Conservation (phyloP, 78 protist species). For the Dictyostelium capitatum region DNA sequence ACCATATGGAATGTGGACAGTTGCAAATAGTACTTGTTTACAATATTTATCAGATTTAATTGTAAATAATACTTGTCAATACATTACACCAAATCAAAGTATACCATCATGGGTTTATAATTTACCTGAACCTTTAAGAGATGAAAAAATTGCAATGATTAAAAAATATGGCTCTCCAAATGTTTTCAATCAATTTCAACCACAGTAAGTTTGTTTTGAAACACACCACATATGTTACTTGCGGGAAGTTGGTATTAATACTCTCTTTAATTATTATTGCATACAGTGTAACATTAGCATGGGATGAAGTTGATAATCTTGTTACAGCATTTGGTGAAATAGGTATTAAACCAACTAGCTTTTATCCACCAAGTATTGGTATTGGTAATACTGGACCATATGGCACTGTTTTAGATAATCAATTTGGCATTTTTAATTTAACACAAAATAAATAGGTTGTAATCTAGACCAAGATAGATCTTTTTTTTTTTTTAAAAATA, state of each 20-base stretch:
- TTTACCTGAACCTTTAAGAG: slow-evolving; percentile 72
- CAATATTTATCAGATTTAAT: slow-evolving; percentile 73
- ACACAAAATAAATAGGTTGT: not conserved
- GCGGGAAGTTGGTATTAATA: too few species aligned
- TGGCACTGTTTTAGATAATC: slow-evolving; percentile 65
- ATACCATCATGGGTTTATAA: slow-evolving; percentile 77
- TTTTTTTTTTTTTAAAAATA: too few species aligned
- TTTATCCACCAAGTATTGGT: slow-evolving; percentile 57
- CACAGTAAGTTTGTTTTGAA: slow-evolving; percentile 54
- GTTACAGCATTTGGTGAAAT: slow-evolving; percentile 17
- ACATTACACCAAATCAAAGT: slow-evolving; percentile 71
- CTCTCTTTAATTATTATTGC: not conserved
- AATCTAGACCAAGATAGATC: too few species aligned
- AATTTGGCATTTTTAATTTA: slow-evolving; percentile 51
- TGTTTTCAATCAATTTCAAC: slow-evolving; percentile 79
- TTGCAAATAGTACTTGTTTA: slow-evolving; percentile 27
- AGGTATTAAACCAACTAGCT: slow-evolving; percentile 20
- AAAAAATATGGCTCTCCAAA: slow-evolving; percentile 82
- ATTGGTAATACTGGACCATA: slow-evolving; percentile 60
- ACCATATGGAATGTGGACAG: slow-evolving; percentile 74
- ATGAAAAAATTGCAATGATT: slow-evolving; percentile 72
- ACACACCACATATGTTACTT: too few species aligned
- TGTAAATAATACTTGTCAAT: slow-evolving; percentile 71
- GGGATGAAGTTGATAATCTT: slow-evolving; percentile 65
- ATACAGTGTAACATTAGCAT: slow-evolving; percentile 75